Evolutionary conservation across 768 basidiomycete species (phyloP).

Genomic region (Boletus edulis): DNA sequence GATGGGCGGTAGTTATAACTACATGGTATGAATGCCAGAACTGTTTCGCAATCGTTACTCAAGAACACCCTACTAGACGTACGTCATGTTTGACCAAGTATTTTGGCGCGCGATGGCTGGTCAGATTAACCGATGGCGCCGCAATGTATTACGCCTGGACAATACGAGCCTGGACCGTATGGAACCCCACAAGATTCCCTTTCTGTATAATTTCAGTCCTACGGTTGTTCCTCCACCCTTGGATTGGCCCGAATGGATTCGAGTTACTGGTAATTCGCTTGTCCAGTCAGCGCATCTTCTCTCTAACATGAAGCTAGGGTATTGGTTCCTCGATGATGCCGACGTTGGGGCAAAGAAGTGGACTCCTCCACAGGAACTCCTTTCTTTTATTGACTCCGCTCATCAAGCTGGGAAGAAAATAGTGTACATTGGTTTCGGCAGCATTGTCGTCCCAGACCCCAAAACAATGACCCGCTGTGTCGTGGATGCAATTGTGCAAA

Average conservation of each 20-base stretch:
- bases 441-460: slow-evolving; percentile 95
- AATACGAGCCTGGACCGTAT: slow-evolving; percentile 91
- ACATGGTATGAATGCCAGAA: slow-evolving; percentile 66
- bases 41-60: slow-evolving; percentile 1
- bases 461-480: slow-evolving; percentile 89
- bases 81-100: slow-evolving; percentile 96
- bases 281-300: neutral
- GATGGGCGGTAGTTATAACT: slow-evolving; percentile 98
- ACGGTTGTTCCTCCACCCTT: slow-evolving; percentile 87
- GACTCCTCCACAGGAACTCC: slow-evolving; percentile 77
- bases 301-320: slow-evolving; percentile 50
- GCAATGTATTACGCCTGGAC: slow-evolving; percentile 68
- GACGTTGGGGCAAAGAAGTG: slow-evolving; percentile 89
- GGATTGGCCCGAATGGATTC: slow-evolving; percentile 99
- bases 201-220: slow-evolving; percentile 96
- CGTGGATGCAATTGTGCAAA: slow-evolving; percentile 80
- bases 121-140: slow-evolving; percentile 93
- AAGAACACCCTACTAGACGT: slow-evolving; percentile 51
- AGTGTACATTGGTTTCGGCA: slow-evolving; percentile 97
- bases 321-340: slow-evolving; percentile 96
- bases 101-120: slow-evolving; percentile 96
- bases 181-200: slow-evolving; percentile 97
- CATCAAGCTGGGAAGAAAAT: slow-evolving; percentile 78
- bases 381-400: slow-evolving; percentile 81
- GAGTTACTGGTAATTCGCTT: slow-evolving; percentile 66